Conservation (phyloP, 192 early-diverging fungal species). For the Backusella liffmaniae region DNA sequence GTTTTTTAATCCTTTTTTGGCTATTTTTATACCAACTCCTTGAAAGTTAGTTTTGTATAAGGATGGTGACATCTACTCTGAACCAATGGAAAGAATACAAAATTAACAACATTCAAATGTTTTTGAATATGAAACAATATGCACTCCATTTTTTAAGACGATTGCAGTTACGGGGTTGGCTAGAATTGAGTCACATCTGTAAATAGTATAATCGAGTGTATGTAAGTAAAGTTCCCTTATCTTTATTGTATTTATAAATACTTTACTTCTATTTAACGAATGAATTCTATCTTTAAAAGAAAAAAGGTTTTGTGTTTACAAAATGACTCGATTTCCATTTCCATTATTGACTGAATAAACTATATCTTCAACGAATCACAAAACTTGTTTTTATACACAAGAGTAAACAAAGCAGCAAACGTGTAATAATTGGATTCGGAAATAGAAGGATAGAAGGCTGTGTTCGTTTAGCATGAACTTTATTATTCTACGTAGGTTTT, state of each 20-base stretch:
- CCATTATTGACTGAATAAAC: background rate
- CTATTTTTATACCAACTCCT: background rate
- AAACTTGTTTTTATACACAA: background rate
- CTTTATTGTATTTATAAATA: background rate
- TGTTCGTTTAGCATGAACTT: background rate
- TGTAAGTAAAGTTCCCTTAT: background rate
- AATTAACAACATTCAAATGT: background rate
- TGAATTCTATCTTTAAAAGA: background rate
- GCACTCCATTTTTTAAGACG: background rate
- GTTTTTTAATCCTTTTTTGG: background rate
- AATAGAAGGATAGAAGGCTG: background rate
- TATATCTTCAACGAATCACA: background rate
- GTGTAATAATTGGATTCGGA: background rate
- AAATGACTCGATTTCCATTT: background rate
- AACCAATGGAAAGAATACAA: background rate
- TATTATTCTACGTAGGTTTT: background rate
- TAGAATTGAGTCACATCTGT: background rate
- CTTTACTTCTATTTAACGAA: background rate
- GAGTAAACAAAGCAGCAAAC: background rate
- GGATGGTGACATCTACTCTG: background rate
- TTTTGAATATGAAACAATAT: background rate
- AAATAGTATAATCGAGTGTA: background rate
- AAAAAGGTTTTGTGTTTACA: background rate
- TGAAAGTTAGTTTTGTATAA: background rate
- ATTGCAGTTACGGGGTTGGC: background rate